A percentile compares a stretch with the other conserved stretches of the same genome.
Evolutionary conservation across 352 stramenopile species (phyloP).

Genomic region (Plasmopara muralis): DNA sequence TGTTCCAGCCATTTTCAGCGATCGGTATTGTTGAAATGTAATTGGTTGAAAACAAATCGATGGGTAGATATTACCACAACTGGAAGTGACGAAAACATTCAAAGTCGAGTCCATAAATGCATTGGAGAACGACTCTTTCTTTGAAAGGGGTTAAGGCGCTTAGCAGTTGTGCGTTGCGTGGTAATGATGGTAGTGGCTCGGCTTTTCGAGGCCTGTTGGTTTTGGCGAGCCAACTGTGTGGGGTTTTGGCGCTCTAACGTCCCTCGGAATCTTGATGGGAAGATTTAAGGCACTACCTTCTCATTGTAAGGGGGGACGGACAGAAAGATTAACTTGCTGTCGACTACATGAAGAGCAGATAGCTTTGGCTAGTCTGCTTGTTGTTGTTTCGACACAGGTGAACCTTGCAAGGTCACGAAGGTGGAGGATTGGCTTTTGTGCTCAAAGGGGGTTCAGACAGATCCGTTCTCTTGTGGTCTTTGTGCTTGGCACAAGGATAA

Average conservation of each 20-base stretch:
- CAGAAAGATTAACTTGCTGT: slow-evolving; percentile 16
- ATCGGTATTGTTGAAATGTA: neutral
- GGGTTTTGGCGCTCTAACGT: slow-evolving; percentile 28
- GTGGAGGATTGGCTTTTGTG: slow-evolving; percentile 50
- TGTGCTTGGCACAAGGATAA: neutral
- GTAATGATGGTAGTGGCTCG: neutral
- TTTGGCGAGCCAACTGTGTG: slow-evolving; percentile 37
- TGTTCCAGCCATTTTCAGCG: slow-evolving; percentile 13
- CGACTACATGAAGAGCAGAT: neutral
- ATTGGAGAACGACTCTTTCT: no score
- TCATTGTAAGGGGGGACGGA: slow-evolving; percentile 78
- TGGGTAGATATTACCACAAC: no score
- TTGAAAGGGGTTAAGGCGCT: no score
- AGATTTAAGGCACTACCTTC: slow-evolving; percentile 67
- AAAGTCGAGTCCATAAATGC: no score
- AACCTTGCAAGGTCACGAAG: slow-evolving; percentile 45
- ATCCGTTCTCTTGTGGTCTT: slow-evolving; percentile 12
- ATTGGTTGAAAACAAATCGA: slow-evolving; percentile 26
- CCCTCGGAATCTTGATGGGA: slow-evolving; percentile 78
- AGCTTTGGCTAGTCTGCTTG: slow-evolving; percentile 8
- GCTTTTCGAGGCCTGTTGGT: no score
- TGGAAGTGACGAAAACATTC: no score
- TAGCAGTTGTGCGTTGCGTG: no score
- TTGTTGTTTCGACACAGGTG: slow-evolving; percentile 6
- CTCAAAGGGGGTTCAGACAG: slow-evolving; percentile 73